These are phyloP conservation scores for Tephrocybe sp. DNA, from an alignment of 768 basidiomycete species.

Conservation along the genomic window DNA sequence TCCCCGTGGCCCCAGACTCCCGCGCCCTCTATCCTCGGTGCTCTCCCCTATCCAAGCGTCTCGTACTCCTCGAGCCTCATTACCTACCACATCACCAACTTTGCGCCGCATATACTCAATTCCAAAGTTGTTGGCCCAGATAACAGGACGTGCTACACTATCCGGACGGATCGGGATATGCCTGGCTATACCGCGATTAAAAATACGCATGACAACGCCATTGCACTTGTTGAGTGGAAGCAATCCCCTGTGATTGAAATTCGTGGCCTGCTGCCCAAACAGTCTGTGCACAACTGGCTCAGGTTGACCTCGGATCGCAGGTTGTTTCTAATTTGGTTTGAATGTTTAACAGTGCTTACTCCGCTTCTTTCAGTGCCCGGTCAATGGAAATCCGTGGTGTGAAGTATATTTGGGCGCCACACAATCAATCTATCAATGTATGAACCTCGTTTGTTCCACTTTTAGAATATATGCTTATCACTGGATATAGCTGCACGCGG, in stretches of 20 bases:
- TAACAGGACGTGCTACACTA: conserved; percentile 44
- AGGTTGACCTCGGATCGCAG: conserved; percentile 47
- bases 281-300: conserved; percentile 54
- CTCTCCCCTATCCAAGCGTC: conserved; percentile 53
- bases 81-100: conserved; percentile 49
- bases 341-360: neutral
- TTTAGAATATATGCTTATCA: neutral
- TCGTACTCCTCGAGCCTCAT: conserved; percentile 30
- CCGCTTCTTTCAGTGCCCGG: conserved; percentile 35
- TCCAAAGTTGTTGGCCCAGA: conserved; percentile 53
- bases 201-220: conserved; percentile 41
- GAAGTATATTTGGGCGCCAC: conserved; percentile 56
- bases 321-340: conserved; percentile 19
- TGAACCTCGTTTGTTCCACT: conserved; percentile 18
- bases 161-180: conserved; percentile 49
- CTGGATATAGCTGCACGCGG: conserved; percentile 44
- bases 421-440: conserved; percentile 54
- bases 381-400: conserved; percentile 51
- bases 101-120: conserved; percentile 54
- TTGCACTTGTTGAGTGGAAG: conserved; percentile 64
- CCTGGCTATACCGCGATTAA: conserved; percentile 57
- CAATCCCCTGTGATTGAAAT: conserved; percentile 50
- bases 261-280: conserved; percentile 48
- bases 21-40: conserved; percentile 60
- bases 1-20: conserved; percentile 22